Conservation (phyloP, 495 filamentous ascomycete species). For the Aspergillus mulundensis region DNA sequence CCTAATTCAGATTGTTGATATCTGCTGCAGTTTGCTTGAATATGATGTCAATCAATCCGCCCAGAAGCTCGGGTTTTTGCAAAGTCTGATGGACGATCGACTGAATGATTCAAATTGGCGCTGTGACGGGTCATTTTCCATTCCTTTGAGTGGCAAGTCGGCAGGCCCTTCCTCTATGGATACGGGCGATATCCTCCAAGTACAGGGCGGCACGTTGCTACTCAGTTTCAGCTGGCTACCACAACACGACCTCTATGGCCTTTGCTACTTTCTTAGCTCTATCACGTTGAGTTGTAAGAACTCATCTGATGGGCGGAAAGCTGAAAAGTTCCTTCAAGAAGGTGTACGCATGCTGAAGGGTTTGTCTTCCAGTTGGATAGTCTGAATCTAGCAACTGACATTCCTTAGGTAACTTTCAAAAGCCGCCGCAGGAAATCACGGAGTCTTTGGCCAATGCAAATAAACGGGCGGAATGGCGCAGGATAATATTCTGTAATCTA, state of each 20-base stretch:
- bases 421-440: slow-evolving; percentile 37
- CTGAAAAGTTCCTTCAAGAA: slow-evolving; percentile 62
- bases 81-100: slow-evolving; percentile 60
- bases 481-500: slow-evolving; percentile 51
- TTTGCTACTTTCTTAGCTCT: slow-evolving; percentile 72
- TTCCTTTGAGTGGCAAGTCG: slow-evolving; percentile 61
- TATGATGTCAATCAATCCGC: slow-evolving; percentile 56
- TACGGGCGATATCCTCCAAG: slow-evolving; percentile 43
- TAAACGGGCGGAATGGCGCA: slow-evolving; percentile 48
- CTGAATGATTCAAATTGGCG: slow-evolving; percentile 57
- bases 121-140: slow-evolving; percentile 62
- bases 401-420: slow-evolving; percentile 34
- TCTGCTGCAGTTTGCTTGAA: slow-evolving; percentile 69
- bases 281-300: slow-evolving; percentile 62
- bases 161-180: slow-evolving; percentile 44
- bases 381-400: slow-evolving; percentile 13
- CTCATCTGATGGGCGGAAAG: slow-evolving; percentile 59
- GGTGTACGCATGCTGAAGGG: slow-evolving; percentile 57
- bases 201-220: slow-evolving; percentile 40
- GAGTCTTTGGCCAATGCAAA: slow-evolving; percentile 45
- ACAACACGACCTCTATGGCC: slow-evolving; percentile 60
- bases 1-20: slow-evolving; percentile 72
- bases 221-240: slow-evolving; percentile 63
- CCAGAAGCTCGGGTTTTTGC: slow-evolving; percentile 68
- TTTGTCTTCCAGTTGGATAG: slow-evolving; percentile 23